Evolutionary conservation across 139 green algal species (phyloP), one percentile per base, ranked within the genome.

Genomic region (Microglena sp.): DNA sequence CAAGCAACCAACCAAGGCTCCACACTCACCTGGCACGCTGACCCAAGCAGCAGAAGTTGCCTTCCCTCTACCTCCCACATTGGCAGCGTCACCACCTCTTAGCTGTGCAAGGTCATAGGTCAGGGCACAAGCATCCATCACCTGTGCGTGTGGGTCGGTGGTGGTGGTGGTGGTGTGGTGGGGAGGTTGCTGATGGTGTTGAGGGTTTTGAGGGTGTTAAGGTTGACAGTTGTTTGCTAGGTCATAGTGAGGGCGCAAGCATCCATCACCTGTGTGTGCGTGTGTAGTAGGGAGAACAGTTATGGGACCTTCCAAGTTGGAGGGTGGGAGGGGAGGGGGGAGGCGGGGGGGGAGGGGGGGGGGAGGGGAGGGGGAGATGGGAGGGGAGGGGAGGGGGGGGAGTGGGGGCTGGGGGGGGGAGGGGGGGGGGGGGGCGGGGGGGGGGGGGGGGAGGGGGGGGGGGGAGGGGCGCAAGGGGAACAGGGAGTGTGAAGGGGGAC

Each of bases 61-160:
- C 44, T 78, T 57, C 1, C 87, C 87, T 5, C 71, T 28, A 35
- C 86, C 83, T 5, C 81, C 82, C 2, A 88, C 72, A 4, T 5
- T 58, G 0, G 74, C 82, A 1, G 72, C 45, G 68, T 93, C 86
- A 2, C 80, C 78, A 0, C 30, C 26, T 0, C 77, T 73, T 76
- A 89, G 64, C 6, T 40, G 64, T 1, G 46, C 53, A 11, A 92
- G 28, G 65, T 95, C 86, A 18, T 66, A 50, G 22, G 80, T 56
- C 46, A 93, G 66, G 0, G 74, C 78, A 43, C 78, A 84, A 26
- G 77, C 83, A 33, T 76, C 29, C 67, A 92, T 46, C 33, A 89
- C 86, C 36, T 85, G 69, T 4, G 21, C 27, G n/a, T 8, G n/a
- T 24, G 5, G 21, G 30, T 45, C 27, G 31, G 56, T 33, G 5